Conservation (phyloP, 1,139 yeast species). For the Kluyveromyces sp. region DNA sequence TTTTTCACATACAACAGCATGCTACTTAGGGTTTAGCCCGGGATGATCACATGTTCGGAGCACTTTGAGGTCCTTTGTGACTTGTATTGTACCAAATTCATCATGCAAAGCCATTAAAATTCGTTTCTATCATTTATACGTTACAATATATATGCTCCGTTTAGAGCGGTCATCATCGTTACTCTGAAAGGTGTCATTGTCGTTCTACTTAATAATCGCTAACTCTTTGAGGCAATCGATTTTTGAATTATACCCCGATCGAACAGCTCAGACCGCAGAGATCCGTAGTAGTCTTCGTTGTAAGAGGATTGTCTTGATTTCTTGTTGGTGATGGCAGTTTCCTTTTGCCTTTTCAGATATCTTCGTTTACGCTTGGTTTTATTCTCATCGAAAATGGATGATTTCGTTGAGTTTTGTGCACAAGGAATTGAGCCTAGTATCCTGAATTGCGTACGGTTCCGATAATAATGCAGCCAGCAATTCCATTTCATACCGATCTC, state of each 20-base stretch:
- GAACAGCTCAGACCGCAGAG: conserved; percentile 19
- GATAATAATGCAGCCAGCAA: conserved; percentile 18
- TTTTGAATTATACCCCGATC: conserved; percentile 11
- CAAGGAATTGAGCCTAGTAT: conserved; percentile 23
- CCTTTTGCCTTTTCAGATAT: conserved; percentile 18
- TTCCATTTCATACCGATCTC: conserved; percentile 9
- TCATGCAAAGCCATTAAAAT: neutral
- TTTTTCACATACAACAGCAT: no score
- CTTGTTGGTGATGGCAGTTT: conserved; percentile 23
- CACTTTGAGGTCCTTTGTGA: no score
- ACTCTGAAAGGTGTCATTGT: no score
- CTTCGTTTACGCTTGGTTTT: conserved; percentile 12
- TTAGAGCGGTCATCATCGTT: neutral
- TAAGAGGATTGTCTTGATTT: conserved; percentile 21
- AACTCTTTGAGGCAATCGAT: neutral
- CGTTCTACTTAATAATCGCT: no score
- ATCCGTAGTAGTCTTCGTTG: conserved; percentile 19
- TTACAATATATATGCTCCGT: neutral
- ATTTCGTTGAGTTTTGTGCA: conserved; percentile 4
- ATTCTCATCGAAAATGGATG: neutral
- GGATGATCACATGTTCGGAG: neutral
- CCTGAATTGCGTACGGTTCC: conserved; percentile 15
- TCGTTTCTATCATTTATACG: neutral
- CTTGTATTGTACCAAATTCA: no score
- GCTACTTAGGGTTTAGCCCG: neutral